Evolutionary conservation across 139 green algal species (phyloP), one percentile per base, ranked within the genome.

Genomic region (Chlamydomonas schloesseri): DNA sequence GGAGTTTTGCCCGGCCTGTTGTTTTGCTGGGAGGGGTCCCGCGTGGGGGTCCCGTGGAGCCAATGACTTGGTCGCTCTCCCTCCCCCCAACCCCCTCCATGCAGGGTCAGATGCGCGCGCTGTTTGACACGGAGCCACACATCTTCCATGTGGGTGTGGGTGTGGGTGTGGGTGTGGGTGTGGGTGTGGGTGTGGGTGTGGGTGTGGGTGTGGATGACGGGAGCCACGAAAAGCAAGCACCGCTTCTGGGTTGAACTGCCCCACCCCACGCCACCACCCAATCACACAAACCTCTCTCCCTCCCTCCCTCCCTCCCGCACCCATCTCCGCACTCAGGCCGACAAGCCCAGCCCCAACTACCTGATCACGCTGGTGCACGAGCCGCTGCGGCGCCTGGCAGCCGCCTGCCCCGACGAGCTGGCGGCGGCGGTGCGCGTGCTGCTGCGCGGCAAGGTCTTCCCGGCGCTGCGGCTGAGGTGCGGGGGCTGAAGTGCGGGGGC

Each of bases 311-410:
- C 55, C 55, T 24, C 8, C 55, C 10, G 21, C 8, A 3, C 23
- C 23, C 60, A 3, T 2, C 60, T 57, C 31, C 10, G 20, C 74
- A 34, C 46, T 3, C 78, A 84, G 78, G 64, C 64, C 64, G 62
- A 8, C 18, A 31, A 33, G 29, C 78, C 78, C 64, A 68, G 42
- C n/a, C 78, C 78, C 78, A 84, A 74, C 64, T 84, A 84, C 62
- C 29, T 65, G 33, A 84, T 84, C 31, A 20, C 36, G 62, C 64
- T 84, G 64, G 78, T 84, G 42, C 31, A 74, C 64, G 29, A 50
- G 47, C 46, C 64, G 23, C 78, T 84, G 26, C 64, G 50, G 46
- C 21, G 37, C 28, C 64, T 84, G 3, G 64, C 64, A 0, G 23
- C 6, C 15, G 33, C 34, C 33, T 18, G 50, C 42, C 77, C 62